A percentile compares a stretch with the other conserved stretches of the same genome.
Conservation (phyloP, 2,329 filamentous ascomycete genomes). For the Talaromyces marneffei region DNA sequence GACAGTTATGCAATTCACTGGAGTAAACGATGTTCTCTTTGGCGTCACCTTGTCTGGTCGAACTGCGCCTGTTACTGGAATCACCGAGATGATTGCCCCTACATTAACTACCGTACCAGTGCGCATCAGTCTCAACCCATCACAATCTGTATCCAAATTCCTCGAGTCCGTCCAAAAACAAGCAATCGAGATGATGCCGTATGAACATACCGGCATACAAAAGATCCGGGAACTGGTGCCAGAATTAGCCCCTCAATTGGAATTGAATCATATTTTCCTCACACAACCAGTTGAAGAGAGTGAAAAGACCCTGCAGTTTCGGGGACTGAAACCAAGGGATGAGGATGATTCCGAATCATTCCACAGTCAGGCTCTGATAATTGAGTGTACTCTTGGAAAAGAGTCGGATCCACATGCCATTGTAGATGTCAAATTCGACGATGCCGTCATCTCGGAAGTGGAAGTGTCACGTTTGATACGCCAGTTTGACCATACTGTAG, state of each 20-base stretch:
- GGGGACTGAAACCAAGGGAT: not conserved
- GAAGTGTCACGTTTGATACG: not conserved
- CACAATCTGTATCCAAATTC: constrained; percentile 39
- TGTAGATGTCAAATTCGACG: not conserved
- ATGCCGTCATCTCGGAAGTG: not conserved
- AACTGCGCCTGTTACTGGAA: constrained; percentile 21
- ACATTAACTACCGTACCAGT: constrained; percentile 35
- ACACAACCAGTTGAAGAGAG: not conserved
- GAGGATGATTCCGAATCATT: not conserved
- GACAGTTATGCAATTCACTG: constrained; percentile 29
- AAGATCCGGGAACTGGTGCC: not conserved
- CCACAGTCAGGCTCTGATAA: not conserved
- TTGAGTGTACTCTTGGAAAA: not conserved
- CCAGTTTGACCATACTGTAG: not conserved
- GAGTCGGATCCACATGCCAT: not conserved
- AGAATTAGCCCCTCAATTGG: not conserved
- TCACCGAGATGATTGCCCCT: constrained; percentile 31
- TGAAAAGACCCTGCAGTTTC: not conserved
- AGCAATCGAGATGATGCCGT: constrained; percentile 49
- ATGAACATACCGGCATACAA: constrained; percentile 50
- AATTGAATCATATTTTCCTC: not conserved
- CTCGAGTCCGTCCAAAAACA: constrained; percentile 50
- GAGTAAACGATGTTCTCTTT: constrained; percentile 34
- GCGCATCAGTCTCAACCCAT: constrained; percentile 25
- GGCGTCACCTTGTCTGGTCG: constrained; percentile 36